Evolutionary conservation across 176 grass and related monocot genomes (phyloP), one percentile per base, ranked within the genome.

Genomic region (Neostapfia colusana): DNA sequence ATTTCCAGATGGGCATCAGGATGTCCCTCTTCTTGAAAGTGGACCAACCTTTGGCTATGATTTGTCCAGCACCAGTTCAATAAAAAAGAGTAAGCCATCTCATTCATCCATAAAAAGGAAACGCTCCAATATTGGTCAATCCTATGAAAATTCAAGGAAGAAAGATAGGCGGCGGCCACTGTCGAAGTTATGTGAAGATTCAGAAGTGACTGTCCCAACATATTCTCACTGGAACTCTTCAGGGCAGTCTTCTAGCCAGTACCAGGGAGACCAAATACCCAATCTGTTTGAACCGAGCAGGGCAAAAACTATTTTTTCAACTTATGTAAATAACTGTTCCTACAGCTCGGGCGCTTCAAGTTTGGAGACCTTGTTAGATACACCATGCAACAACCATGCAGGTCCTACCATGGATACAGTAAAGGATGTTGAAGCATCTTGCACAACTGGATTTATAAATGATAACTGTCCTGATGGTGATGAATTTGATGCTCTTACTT

Each of bases 81-180:
- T 85, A 43, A 83, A 88, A 45, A 76, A 36, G 55, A 66, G 75
- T 54, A 80, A 87, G 68, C 61, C 81, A 45, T 89, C 83, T 69
- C 85, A 82, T 81, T 90, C 77, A 38, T 87, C 86, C 31, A 67
- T 83, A 76, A 99, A 92, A 90, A 88, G 53, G 78, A 92, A 92
- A 60, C 72, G 83, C 49, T 95, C 96, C 44, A 89, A 89, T 82
- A 83, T 90, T 49, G 86, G 76, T 15, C 89, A 90, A 86, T 67
- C 83, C 84, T 90, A 90, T 70, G 89, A 95, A 87, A 90, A 88
- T 85, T 84, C 78, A 6, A 92, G 92, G 68, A 95, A 85, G 82
- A 99, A 95, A 85, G 75, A 89, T 67, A 85, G 70, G 80, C 79
- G 84, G 17, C 85, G 75, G 27, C 81, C 89, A 72, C 70, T 95